Conservation (phyloP, 345 rosid genomes). For the Hibiscus tridactylites region DNA sequence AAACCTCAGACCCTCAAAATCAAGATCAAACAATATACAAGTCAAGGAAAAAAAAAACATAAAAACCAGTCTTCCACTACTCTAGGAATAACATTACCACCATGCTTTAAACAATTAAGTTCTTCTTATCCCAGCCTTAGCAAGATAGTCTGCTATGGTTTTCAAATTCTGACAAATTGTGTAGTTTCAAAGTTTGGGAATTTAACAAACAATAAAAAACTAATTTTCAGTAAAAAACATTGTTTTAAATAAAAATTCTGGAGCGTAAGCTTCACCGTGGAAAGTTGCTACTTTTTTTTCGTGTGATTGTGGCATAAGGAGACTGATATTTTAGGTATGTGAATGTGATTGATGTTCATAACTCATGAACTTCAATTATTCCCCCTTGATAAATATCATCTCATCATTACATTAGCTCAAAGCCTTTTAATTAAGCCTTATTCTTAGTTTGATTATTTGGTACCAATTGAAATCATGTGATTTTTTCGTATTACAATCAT, state of each 20-base stretch:
- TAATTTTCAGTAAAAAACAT: neutral
- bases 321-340: slow-evolving; percentile 21
- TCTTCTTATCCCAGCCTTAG: too few species aligned
- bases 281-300: slow-evolving; percentile 7
- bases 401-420: neutral
- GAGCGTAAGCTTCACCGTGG: slow-evolving; percentile 13
- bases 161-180: neutral
- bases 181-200: too few species aligned
- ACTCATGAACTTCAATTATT: slow-evolving; percentile 4
- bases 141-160: too few species aligned
- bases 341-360: slow-evolving; percentile 21
- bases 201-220: neutral
- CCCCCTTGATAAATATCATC: neutral
- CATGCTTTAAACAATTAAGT: too few species aligned
- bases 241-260: neutral
- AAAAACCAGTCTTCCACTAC: too few species aligned
- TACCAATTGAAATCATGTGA: too few species aligned
- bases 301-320: slow-evolving; percentile 2
- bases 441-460: neutral
- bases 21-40: too few species aligned
- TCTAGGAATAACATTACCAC: too few species aligned
- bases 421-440: neutral
- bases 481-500: neutral
- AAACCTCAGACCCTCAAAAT: too few species aligned
- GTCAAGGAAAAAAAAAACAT: too few species aligned